Evolutionary conservation across 2,329 filamentous ascomycete genomes (phyloP).

Genomic region (Fonsecaea monophora): DNA sequence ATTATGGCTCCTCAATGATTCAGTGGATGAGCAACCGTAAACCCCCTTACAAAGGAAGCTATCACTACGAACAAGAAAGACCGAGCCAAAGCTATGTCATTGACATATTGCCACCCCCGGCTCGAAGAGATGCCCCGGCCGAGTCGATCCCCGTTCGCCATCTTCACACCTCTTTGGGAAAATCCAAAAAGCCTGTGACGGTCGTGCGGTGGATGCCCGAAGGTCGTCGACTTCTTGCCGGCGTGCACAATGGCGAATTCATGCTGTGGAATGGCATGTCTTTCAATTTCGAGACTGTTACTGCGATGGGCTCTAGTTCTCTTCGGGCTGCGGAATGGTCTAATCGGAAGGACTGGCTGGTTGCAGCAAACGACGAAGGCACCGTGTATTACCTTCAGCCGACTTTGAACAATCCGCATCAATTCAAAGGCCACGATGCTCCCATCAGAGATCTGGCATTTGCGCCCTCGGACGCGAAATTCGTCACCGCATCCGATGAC

Average conservation of each 20-base stretch:
- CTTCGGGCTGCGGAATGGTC: slow-evolving; percentile 87
- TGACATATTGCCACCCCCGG: slow-evolving; percentile 87
- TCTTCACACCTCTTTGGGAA: slow-evolving; percentile 96
- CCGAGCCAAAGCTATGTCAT: slow-evolving; percentile 89
- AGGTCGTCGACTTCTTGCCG: slow-evolving; percentile 86
- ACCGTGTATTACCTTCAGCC: slow-evolving; percentile 98
- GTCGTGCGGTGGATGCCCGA: slow-evolving; percentile 98
- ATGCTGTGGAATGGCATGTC: slow-evolving; percentile 98
- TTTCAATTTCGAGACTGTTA: slow-evolving; percentile 99
- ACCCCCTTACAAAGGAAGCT: slow-evolving; percentile 74
- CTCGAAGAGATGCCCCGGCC: slow-evolving; percentile 73
- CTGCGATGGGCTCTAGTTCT: slow-evolving; percentile 67
- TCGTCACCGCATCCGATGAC: slow-evolving; percentile 94
- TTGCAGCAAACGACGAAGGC: slow-evolving; percentile 94
- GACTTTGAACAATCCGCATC: slow-evolving; percentile 98
- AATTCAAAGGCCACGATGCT: slow-evolving; percentile 87
- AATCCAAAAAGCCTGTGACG: slow-evolving; percentile 96
- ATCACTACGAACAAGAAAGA: slow-evolving; percentile 77
- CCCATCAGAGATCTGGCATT: slow-evolving; percentile 91
- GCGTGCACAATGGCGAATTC: slow-evolving; percentile 95
- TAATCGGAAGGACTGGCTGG: slow-evolving; percentile 94
- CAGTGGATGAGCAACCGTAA: slow-evolving; percentile 89
- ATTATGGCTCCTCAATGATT: slow-evolving; percentile 87
- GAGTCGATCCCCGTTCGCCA: slow-evolving; percentile 94
- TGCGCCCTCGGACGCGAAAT: slow-evolving; percentile 91